Base-by-base conservation (phyloP, 2,329 filamentous ascomycete genomes). In the Colletotrichum limetticola region DNA sequence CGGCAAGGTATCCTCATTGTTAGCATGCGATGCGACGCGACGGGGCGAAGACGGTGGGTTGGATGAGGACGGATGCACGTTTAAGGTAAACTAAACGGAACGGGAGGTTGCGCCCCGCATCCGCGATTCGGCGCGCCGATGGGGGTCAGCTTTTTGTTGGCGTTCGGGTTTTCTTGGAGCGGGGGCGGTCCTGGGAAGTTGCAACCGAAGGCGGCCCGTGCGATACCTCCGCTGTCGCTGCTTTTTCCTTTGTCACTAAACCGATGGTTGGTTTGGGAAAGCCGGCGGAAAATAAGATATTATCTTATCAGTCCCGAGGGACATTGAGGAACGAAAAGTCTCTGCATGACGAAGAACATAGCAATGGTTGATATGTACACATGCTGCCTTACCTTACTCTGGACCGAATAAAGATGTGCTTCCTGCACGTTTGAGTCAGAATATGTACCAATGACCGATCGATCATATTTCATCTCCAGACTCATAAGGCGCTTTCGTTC, bases 41-140 rank as follows among this genome's bases (percentile, higher is more conserved):
- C 49, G 8, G 49, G n/a, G 49, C 52, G 16, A 35, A 57, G 52
- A 65, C 62, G 62, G 62, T 65, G 52, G 52, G 56, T 35, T 35
- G 32, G 32, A 35, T 12, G 32, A 35, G 32, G 32, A 28, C 26
- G 22, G 35, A 60, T 19, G 28, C 46, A 55, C 42, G 42, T 49
- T 49, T 14, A 35, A 53, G 22, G 49, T n/a, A 55, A 55, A 64
- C 32, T n/a, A 55, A 55, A 64, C 32, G 52, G 52, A 46, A 52
- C 49, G 52, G 42, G 59, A 64, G 64, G 7, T 49, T 64, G 66
- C 49, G 66, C 61, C 58, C 56, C 60, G 56, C 66, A 52, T 70
- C 71, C 67, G 42, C 42, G 60, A 61, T 70, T 70, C 66, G 66
- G 70, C 70, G 46, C 66, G 24, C 60, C 55, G 24, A n/a, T 30